Evolutionary conservation across 495 filamentous ascomycete genomes (phyloP).

Genomic region (Sordaria brevicollis): DNA sequence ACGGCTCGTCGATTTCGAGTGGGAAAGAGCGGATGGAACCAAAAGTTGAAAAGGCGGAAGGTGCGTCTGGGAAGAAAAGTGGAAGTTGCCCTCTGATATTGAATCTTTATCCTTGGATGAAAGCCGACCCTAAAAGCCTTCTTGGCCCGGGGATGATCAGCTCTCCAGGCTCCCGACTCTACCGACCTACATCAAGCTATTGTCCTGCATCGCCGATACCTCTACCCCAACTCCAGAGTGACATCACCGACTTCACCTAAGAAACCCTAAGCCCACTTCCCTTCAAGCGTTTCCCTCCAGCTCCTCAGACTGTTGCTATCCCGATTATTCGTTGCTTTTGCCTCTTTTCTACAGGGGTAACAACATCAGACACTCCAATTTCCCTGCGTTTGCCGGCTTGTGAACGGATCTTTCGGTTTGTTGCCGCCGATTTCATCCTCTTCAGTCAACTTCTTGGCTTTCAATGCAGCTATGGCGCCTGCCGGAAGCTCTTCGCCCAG

Average conservation of each 20-base stretch:
- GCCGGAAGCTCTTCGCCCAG: constrained; percentile 2
- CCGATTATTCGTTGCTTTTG: neutral
- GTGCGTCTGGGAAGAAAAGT: neutral
- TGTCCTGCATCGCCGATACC: neutral
- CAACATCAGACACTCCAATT: neutral
- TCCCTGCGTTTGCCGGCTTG: neutral
- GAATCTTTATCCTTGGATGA: neutral
- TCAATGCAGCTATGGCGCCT: neutral
- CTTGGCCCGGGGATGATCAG: neutral
- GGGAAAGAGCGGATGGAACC: neutral
- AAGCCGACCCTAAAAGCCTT: neutral
- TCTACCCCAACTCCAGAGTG: neutral
- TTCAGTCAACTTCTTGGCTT: neutral
- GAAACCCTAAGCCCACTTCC: neutral
- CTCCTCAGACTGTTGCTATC: neutral
- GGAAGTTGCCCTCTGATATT: too few relatives aligned
- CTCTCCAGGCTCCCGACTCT: neutral
- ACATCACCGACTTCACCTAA: neutral
- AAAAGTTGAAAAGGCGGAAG: neutral
- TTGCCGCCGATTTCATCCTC: neutral
- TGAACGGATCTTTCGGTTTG: neutral
- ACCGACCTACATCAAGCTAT: neutral
- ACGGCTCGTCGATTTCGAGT: neutral
- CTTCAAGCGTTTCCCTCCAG: neutral
- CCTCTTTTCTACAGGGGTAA: neutral